Evolutionary conservation across 352 stramenopile species (phyloP).

Genomic region (Globisporangium recalcitrans): DNA sequence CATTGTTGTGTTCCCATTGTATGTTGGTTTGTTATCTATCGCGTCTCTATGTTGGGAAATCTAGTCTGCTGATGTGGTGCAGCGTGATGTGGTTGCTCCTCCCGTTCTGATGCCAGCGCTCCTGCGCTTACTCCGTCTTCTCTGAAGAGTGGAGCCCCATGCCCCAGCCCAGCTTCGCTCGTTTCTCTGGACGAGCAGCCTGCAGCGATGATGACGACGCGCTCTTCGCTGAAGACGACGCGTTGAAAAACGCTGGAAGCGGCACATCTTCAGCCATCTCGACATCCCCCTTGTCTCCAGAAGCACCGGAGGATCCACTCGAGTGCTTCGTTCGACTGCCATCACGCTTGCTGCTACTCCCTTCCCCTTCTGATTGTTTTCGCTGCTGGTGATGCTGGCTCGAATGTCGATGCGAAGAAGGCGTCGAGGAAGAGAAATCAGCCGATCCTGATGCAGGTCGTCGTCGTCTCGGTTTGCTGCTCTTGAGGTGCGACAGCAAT

Average conservation of each 20-base stretch:
- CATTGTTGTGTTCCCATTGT: neutral
- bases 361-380: constrained; percentile 19
- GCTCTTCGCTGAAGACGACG: constrained; percentile 14
- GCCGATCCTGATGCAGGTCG: constrained; percentile 10
- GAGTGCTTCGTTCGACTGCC: neutral
- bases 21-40: constrained; percentile 1
- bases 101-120: neutral
- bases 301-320: neutral
- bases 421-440: constrained; percentile 15
- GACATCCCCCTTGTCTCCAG: constrained; percentile 16
- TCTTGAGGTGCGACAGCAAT: constrained; percentile 47
- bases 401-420: constrained; percentile 12
- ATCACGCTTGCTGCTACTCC: constrained; percentile 3
- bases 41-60: constrained; percentile 6
- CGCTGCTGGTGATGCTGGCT: constrained; percentile 24
- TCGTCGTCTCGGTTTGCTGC: constrained; percentile 29
- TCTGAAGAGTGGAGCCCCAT: constrained; percentile 51
- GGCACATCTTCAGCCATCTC: constrained; percentile 46
- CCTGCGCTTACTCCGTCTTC: neutral
- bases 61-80: neutral
- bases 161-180: constrained; percentile 71
- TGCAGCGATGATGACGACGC: neutral
- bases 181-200: constrained; percentile 24
- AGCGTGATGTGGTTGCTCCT: neutral
- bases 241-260: constrained; percentile 38